Evolutionary conservation across 495 filamentous ascomycete genomes (phyloP).

Genomic region (Xylaria cubensis): DNA sequence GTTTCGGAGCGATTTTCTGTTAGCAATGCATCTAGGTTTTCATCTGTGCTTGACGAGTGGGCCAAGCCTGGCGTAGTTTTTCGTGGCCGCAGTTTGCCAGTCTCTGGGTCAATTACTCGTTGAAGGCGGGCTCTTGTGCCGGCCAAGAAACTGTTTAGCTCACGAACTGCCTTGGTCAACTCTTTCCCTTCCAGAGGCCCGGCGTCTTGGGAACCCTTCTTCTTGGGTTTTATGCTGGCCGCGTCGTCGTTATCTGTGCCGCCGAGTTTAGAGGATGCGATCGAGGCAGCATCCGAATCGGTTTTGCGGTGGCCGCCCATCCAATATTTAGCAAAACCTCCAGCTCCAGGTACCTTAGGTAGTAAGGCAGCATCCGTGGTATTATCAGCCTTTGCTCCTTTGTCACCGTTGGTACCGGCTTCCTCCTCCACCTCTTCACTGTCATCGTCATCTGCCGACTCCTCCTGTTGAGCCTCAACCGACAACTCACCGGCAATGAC

Average conservation of each 20-base stretch:
- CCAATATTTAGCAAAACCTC: slow-evolving; percentile 57
- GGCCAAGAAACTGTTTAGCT: slow-evolving; percentile 83
- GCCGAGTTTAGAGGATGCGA: slow-evolving; percentile 62
- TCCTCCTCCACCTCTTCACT: slow-evolving; percentile 31
- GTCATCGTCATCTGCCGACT: slow-evolving; percentile 39
- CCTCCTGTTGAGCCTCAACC: slow-evolving; percentile 46
- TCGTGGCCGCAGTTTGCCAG: slow-evolving; percentile 70
- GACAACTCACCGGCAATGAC: slow-evolving; percentile 85
- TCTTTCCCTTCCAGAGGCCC: slow-evolving; percentile 76
- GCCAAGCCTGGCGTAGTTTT: slow-evolving; percentile 57
- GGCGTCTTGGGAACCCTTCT: slow-evolving; percentile 41
- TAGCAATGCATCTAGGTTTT: slow-evolving; percentile 57
- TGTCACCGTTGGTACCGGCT: slow-evolving; percentile 47
- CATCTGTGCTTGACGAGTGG: slow-evolving; percentile 51
- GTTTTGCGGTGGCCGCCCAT: slow-evolving; percentile 56
- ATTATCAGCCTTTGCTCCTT: slow-evolving; percentile 40
- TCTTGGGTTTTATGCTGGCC: slow-evolving; percentile 48
- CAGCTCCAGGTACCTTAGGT: slow-evolving; percentile 38
- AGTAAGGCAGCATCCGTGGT: slow-evolving; percentile 48
- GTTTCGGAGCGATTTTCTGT: slow-evolving; percentile 54
- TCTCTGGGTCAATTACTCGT: slow-evolving; percentile 76
- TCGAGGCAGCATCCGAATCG: slow-evolving; percentile 68
- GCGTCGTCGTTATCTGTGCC: slow-evolving; percentile 55
- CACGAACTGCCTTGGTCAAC: slow-evolving; percentile 76
- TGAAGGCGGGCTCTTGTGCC: slow-evolving; percentile 83